Base-by-base conservation (phyloP, 225 moss, liverwort and hornwort species). In the Climacium dendroides region DNA sequence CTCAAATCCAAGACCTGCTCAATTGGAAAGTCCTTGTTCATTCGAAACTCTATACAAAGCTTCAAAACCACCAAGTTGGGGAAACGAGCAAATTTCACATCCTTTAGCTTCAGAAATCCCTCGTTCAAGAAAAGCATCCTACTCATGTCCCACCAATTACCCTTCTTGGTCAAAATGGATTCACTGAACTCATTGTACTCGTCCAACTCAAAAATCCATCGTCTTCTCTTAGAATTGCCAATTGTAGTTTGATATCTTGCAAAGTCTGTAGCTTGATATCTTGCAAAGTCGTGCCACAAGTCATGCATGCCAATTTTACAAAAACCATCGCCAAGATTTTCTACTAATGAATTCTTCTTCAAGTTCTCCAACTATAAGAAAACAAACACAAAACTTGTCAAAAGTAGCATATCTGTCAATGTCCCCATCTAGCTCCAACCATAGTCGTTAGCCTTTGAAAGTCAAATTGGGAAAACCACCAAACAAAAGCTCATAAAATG, bases 381-480 rank as follows among this genome's bases (percentile, higher is more conserved):
- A 57, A 54, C 12, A 65, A 55, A n/a, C n/a, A n/a, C n/a, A n/a
- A n/a, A n/a, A 53, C 1, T 0, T 0, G 0, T 47, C 45, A 72
- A 45, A 70, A 17, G 3, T 0, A 72, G 0, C 10, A 17, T 1
- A 72, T 17, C 0, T 0, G 2, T 2, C 28, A 28, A 72, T 3
- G 28, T 17, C 45, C 3, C 28, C 43, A 16, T 28, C 28, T 0
- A 14, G 0, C 69, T 13, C 15, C 1, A 5, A 2, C 9, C 28
- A 43, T 3, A 43, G 3, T 16, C 3, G 0, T 4, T n/a, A n/a
- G n/a, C n/a, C n/a, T n/a, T n/a, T n/a, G n/a, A n/a, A 70, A 5
- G 6, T 17, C 28, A 16, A 28, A 26, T 16, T 43, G 0, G 1
- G 2, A 43, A 26, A 1, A 41, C 1, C 5, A 41, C 1, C n/a